phyloP scores from a whole-genome alignment of 2,329 filamentous ascomycete species.

The Aspergillus chevalieri region DNA sequence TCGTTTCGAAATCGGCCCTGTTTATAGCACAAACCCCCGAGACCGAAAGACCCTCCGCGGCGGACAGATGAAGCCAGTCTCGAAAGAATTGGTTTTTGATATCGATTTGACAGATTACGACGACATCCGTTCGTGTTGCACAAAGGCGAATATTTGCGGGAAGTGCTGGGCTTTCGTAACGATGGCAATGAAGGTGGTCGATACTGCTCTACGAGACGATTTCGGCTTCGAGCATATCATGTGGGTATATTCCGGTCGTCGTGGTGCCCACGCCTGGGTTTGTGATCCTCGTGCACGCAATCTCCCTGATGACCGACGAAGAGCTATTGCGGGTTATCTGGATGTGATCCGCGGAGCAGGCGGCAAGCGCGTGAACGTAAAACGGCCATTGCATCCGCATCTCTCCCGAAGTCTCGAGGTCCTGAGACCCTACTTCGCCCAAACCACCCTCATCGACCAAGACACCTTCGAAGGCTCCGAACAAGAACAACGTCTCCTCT shows the following conservation, averaged over 20 bases:
- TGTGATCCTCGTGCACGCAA: slow-evolving; percentile 81
- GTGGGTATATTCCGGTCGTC: slow-evolving; percentile 96
- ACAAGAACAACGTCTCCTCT: slow-evolving; percentile 69
- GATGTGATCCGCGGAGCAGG: slow-evolving; percentile 80
- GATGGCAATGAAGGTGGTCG: slow-evolving; percentile 93
- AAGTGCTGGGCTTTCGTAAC: slow-evolving; percentile 97
- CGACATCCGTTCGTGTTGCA: slow-evolving; percentile 90
- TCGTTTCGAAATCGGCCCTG: slow-evolving; percentile 97
- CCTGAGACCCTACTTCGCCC: slow-evolving; percentile 75
- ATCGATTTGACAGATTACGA: slow-evolving; percentile 99
- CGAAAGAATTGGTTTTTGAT: slow-evolving; percentile 97
- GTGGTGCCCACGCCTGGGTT: slow-evolving; percentile 97
- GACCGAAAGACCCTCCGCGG: slow-evolving; percentile 81
- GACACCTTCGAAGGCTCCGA: slow-evolving; percentile 73
- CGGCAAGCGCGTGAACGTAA: slow-evolving; percentile 78
- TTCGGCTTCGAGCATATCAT: slow-evolving; percentile 96
- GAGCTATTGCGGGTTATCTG: slow-evolving; percentile 80
- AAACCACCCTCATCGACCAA: slow-evolving; percentile 74
- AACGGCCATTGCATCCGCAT: slow-evolving; percentile 84
- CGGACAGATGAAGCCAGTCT: slow-evolving; percentile 73
- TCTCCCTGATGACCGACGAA: slow-evolving; percentile 79
- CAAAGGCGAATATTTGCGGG: slow-evolving; percentile 83
- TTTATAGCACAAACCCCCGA: slow-evolving; percentile 88
- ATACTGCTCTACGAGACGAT: slow-evolving; percentile 79
- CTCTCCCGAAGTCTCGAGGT: slow-evolving; percentile 77